Conservation (phyloP, 495 filamentous ascomycete species). For the Talaromyces stipitatus region DNA sequence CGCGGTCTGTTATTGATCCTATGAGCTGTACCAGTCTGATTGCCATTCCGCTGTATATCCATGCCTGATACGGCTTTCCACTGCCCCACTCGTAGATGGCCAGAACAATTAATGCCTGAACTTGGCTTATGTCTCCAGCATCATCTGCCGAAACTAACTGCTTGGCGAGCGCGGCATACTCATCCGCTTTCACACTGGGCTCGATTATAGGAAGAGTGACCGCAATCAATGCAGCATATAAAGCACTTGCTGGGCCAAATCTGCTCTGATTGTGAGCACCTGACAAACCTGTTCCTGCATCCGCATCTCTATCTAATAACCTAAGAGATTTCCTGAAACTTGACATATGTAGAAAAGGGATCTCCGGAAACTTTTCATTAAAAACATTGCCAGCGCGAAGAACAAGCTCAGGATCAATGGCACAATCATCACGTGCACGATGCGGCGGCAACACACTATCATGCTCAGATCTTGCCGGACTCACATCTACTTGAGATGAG, state of each 20-base stretch:
- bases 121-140: background rate
- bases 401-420: background rate
- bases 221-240: background rate
- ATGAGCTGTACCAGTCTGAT: slow-evolving; percentile 11
- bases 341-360: background rate
- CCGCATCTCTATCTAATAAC: background rate
- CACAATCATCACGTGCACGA: background rate
- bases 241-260: background rate
- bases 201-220: background rate
- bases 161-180: background rate
- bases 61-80: slow-evolving; percentile 15
- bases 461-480: background rate
- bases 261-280: background rate
- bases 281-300: background rate
- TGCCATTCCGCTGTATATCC: slow-evolving; percentile 16
- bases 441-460: background rate
- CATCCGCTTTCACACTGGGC: background rate
- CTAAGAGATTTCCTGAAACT: background rate
- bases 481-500: background rate
- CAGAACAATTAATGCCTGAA: background rate
- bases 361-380: background rate
- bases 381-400: background rate
- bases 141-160: background rate
- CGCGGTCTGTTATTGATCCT: slow-evolving; percentile 10
- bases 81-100: slow-evolving; percentile 12